Evolutionary conservation across 2,329 filamentous ascomycete species (phyloP).

Genomic region (Arthrobotrys sphaeroides): DNA sequence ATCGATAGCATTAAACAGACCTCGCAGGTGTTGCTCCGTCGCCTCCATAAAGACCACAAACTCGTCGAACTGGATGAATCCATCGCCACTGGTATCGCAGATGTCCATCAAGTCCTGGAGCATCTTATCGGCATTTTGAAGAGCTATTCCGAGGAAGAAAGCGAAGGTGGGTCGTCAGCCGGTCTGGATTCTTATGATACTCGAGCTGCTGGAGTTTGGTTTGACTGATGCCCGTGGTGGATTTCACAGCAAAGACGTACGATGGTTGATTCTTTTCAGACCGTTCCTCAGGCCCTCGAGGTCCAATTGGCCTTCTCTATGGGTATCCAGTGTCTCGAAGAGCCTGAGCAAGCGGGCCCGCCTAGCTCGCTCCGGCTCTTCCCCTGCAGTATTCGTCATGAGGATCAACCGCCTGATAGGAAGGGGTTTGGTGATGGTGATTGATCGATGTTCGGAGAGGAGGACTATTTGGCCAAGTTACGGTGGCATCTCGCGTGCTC

Average conservation of each 20-base stretch:
- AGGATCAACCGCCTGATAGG: slow-evolving; percentile 2
- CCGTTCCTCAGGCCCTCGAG: slow-evolving; percentile 84
- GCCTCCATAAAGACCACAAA: slow-evolving; percentile 88
- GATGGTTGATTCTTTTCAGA: slow-evolving; percentile 88
- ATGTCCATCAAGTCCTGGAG: slow-evolving; percentile 80
- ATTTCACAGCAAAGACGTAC: slow-evolving; percentile 66
- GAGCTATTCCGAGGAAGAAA: slow-evolving; percentile 63
- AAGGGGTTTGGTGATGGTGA: neutral
- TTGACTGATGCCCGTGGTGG: slow-evolving; percentile 24
- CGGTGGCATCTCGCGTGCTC: slow-evolving; percentile 40
- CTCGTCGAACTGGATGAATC: slow-evolving; percentile 91
- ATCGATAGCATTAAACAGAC: slow-evolving; percentile 87
- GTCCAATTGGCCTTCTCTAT: slow-evolving; percentile 80
- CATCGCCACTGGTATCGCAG: slow-evolving; percentile 87
- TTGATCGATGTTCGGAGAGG: slow-evolving; percentile 3
- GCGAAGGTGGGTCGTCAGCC: slow-evolving; percentile 30
- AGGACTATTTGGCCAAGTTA: slow-evolving; percentile 16
- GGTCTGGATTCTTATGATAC: slow-evolving; percentile 28
- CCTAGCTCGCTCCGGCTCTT: slow-evolving; percentile 61
- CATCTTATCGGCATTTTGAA: slow-evolving; percentile 92
- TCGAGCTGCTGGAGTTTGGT: slow-evolving; percentile 28
- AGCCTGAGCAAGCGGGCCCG: slow-evolving; percentile 83
- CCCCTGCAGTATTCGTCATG: slow-evolving; percentile 39
- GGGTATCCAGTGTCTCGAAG: slow-evolving; percentile 83
- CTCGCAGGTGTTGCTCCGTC: slow-evolving; percentile 82